Percentiles rank a stretch among this genome's conserved stretches.
These are phyloP conservation scores for Thalia dealbata DNA, from an alignment of 176 grass and related monocot species.

Conservation along the genomic window DNA sequence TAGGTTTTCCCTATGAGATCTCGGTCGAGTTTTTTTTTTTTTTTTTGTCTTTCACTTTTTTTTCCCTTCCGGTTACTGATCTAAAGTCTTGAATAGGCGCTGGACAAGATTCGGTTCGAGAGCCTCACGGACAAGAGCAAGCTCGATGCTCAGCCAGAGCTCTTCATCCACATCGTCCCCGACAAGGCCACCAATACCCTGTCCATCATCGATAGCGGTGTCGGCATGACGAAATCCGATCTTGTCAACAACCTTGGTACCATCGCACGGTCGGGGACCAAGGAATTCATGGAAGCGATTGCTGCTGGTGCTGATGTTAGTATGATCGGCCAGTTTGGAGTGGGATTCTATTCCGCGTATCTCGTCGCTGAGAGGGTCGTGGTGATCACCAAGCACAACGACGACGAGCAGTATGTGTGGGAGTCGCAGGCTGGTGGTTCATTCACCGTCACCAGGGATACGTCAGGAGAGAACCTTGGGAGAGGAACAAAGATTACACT, in stretches of 20 bases:
- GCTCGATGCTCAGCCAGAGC: constrained; percentile 6
- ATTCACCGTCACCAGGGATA: constrained; percentile 7
- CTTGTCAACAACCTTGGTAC: constrained; percentile 12
- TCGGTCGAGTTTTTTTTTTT: not conserved
- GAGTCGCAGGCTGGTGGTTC: constrained; percentile 9
- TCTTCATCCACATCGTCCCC: constrained; percentile 9
- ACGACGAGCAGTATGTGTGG: constrained; percentile 6
- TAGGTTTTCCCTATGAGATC: not conserved
- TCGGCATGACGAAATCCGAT: constrained; percentile 11
- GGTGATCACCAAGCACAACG: constrained; percentile 11
- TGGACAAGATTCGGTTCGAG: constrained; percentile 19
- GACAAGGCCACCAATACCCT: constrained; percentile 12
- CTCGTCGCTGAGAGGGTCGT: constrained; percentile 5
- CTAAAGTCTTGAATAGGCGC: not conserved
- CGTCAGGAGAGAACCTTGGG: constrained; percentile 4
- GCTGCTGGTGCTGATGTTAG: not conserved
- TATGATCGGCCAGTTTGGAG: constrained; percentile 11
- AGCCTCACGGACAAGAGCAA: constrained; percentile 18
- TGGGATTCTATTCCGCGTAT: constrained; percentile 7
- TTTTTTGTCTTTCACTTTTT: too few relatives aligned
- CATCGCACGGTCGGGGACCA: not conserved
- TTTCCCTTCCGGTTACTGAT: not conserved
- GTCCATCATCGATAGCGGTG: constrained; percentile 4
- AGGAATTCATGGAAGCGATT: constrained; percentile 8
- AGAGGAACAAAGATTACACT: constrained; percentile 14